These are phyloP conservation scores for Microascus cirrosus DNA, from an alignment of 2,329 filamentous ascomycete genomes.

Conservation along the genomic window DNA sequence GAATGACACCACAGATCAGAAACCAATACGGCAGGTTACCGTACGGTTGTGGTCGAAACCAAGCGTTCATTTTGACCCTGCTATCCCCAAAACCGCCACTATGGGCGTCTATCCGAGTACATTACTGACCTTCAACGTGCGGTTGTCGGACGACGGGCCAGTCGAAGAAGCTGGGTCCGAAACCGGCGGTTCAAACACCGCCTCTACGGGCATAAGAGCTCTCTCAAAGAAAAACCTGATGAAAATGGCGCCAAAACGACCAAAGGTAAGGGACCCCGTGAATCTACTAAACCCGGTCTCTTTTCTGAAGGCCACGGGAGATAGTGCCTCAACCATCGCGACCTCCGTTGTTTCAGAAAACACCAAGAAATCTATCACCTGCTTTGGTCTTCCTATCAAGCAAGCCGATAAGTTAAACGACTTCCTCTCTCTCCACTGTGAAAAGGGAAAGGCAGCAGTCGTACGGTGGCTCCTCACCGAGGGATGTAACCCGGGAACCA, in stretches of 20 bases:
- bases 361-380: not conserved
- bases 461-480: not conserved
- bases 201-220: not conserved
- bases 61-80: no score
- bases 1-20: no score
- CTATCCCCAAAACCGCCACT: no score
- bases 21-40: no score
- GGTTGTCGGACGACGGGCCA: no score
- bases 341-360: not conserved
- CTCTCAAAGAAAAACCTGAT: not conserved
- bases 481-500: not conserved
- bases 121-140: no score
- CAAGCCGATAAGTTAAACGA: not conserved
- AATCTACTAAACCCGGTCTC: not conserved
- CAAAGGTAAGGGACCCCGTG: not conserved
- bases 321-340: not conserved
- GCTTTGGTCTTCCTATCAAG: not conserved
- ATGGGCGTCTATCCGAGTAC: no score
- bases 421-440: not conserved
- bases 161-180: no score
- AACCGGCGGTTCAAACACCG: not conserved
- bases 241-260: not conserved
- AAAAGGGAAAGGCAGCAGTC: not conserved
- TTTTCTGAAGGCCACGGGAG: not conserved
- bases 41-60: no score